A percentile compares a stretch with the other conserved stretches of the same genome.
These are phyloP conservation scores for Plasmodium malariae DNA, from an alignment of 169 alveolate species.

Conservation along the genomic window DNA sequence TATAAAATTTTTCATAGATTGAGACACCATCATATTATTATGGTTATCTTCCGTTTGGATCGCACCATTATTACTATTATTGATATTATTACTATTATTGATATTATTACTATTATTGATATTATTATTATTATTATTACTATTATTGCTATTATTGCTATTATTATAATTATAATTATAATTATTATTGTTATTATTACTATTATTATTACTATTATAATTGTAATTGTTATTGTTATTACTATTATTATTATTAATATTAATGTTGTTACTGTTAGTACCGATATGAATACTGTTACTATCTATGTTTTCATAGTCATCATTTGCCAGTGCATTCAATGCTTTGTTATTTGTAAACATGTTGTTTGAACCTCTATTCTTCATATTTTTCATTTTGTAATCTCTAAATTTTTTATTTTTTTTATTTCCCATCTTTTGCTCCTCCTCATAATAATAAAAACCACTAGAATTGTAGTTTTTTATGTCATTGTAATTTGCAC, in stretches of 20 bases:
- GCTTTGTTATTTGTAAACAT: neutral
- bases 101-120: no score
- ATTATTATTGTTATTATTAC: neutral
- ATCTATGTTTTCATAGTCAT: neutral
- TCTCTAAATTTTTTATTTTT: conserved; percentile 20
- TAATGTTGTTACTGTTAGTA: neutral
- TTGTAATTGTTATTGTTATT: neutral
- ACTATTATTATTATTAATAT: neutral
- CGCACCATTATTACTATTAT: neutral
- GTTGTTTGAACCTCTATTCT: neutral
- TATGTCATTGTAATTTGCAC: no score
- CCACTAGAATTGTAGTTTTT: neutral
- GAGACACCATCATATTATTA: neutral
- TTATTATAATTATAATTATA: neutral
- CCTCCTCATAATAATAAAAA: neutral
- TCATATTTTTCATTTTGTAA: conserved; percentile 29
- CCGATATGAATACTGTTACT: neutral
- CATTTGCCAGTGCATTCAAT: neutral
- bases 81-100: no score
- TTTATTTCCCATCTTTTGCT: conserved; percentile 28
- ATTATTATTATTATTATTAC: neutral
- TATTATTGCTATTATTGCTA: neutral
- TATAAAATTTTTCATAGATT: conserved; percentile 1
- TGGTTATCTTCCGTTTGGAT: neutral
- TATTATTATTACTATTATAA: neutral